A percentile compares a stretch with the other conserved stretches of the same genome.
phyloP scores from a whole-genome alignment of 2,329 filamentous ascomycete genomes.

The Neocucurbitaria cava region DNA sequence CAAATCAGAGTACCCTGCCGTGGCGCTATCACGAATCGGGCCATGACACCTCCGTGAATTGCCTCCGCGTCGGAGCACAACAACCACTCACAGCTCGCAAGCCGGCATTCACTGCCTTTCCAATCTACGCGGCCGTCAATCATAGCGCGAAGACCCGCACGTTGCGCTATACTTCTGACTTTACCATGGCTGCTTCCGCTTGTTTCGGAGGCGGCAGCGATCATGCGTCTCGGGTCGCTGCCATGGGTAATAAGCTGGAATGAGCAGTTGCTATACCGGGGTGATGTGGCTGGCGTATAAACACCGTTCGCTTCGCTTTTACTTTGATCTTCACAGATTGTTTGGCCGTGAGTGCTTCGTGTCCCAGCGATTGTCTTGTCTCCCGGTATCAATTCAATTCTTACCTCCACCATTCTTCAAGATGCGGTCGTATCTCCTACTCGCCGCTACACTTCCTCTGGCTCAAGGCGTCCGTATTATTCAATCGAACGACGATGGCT shows the following conservation, averaged over 20 bases:
- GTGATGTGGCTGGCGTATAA: slow-evolving; percentile 15
- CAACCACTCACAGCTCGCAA: slow-evolving; percentile 34
- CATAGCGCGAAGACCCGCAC: slow-evolving; percentile 26
- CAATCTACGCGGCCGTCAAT: slow-evolving; percentile 39
- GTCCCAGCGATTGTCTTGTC: not conserved
- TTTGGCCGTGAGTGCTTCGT: not conserved
- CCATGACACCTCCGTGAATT: slow-evolving; percentile 7
- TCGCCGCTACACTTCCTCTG: slow-evolving; percentile 34
- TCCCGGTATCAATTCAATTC: slow-evolving; percentile 6
- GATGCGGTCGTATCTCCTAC: slow-evolving; percentile 36
- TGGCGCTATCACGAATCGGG: slow-evolving; percentile 16
- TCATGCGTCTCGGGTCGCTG: slow-evolving; percentile 3
- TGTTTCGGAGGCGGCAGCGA: slow-evolving; percentile 3
- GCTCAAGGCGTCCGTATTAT: slow-evolving; percentile 50
- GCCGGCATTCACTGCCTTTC: slow-evolving; percentile 19
- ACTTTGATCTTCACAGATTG: not conserved
- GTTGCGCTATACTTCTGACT: slow-evolving; percentile 11
- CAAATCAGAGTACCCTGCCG: slow-evolving; percentile 26
- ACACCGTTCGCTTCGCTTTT: not conserved
- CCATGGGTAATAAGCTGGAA: slow-evolving; percentile 1
- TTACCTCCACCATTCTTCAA: slow-evolving; percentile 46
- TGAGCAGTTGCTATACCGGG: not conserved
- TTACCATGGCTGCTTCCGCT: slow-evolving; percentile 1
- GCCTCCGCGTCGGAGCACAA: slow-evolving; percentile 23
- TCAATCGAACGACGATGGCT: slow-evolving; percentile 75